Evolutionary conservation across 352 stramenopile species (phyloP).

Genomic region (Pythium brassicae): DNA sequence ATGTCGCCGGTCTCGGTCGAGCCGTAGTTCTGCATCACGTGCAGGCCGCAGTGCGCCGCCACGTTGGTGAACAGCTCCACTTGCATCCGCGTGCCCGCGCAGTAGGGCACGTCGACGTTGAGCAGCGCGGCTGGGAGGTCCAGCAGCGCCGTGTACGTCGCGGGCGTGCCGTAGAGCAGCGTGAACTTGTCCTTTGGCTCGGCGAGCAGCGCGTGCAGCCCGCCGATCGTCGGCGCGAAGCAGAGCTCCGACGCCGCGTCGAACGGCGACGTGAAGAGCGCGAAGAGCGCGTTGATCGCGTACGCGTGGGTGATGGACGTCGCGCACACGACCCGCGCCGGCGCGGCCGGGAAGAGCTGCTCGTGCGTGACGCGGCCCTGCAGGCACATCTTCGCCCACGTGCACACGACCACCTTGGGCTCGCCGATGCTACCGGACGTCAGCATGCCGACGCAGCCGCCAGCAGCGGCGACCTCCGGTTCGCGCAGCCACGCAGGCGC

Average conservation of each 20-base stretch:
- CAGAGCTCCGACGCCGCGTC: constrained; percentile 65
- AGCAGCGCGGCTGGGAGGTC: constrained; percentile 42
- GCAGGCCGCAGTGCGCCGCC: constrained; percentile 48
- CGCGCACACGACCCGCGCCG: constrained; percentile 62
- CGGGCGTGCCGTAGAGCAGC: constrained; percentile 72
- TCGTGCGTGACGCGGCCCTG: constrained; percentile 76
- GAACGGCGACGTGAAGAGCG: constrained; percentile 62
- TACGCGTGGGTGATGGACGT: constrained; percentile 85
- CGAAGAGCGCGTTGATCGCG: constrained; percentile 84
- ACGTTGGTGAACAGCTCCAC: constrained; percentile 50
- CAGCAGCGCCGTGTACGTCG: constrained; percentile 71
- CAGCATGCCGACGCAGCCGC: constrained; percentile 68
- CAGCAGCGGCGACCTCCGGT: constrained; percentile 21
- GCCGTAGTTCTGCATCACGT: constrained; percentile 84
- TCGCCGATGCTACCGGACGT: constrained; percentile 77
- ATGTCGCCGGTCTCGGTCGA: constrained; percentile 84
- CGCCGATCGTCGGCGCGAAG: constrained; percentile 47
- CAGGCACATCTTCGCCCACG: constrained; percentile 71
- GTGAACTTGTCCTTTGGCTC: constrained; percentile 35
- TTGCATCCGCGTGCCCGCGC: constrained; percentile 59
- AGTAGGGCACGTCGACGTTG: constrained; percentile 68
- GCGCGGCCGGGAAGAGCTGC: constrained; percentile 58
- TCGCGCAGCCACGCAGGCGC: constrained; percentile 31
- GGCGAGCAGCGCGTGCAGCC: constrained; percentile 45
- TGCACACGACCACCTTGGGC: constrained; percentile 75